Evolutionary conservation across 306 rosid genomes (phyloP), one percentile per base, ranked within the genome.

Genomic region (Dryas octopetala): DNA sequence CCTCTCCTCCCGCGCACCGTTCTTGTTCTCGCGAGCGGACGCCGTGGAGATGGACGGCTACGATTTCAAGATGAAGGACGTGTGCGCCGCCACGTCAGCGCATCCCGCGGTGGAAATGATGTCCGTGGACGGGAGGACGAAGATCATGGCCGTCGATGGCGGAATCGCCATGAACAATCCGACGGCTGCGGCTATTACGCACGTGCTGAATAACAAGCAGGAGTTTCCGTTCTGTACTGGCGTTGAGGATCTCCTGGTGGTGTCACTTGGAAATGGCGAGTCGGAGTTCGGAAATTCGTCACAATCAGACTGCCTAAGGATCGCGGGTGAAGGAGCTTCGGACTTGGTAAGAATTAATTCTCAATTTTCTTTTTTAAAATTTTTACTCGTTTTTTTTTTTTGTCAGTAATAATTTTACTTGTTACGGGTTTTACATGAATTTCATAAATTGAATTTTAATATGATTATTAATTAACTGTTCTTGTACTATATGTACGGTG

Each of bases 1-100:
- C 81, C 92, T 94, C 70, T 60, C 90, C 47, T 88, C 97, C 15
- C 86, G 94, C 78, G 93, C 96, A 7, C 97, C 98, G 41, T 91
- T 94, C 73, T 76, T 94, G 76, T 91, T 94, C 85, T 94, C 98
- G 63, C 95, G 98, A 80, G 97, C 98, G 71, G 98, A 91, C 72
- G 98, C 98, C 3, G 76, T 87, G 46, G 98, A 94, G 80, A 66
- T 90, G 83, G 98, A 94, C 88, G 88, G 93, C 74, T 91, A 88
- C 59, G 98, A 94, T 82, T 94, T 91, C 85, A 91, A 87, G 88
- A 91, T 94, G 84, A 85, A 83, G 26, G 97, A 94, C 55, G 95
- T 91, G 3, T 94, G 97, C 45, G 55, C 82, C 9, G 97, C 96
- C 82, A 94, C 97, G 62, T 90, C 90, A 38, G 84, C 82, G 0